Evolutionary conservation across 2,329 filamentous ascomycete species (phyloP).

Genomic region (Penicillium sp.): DNA sequence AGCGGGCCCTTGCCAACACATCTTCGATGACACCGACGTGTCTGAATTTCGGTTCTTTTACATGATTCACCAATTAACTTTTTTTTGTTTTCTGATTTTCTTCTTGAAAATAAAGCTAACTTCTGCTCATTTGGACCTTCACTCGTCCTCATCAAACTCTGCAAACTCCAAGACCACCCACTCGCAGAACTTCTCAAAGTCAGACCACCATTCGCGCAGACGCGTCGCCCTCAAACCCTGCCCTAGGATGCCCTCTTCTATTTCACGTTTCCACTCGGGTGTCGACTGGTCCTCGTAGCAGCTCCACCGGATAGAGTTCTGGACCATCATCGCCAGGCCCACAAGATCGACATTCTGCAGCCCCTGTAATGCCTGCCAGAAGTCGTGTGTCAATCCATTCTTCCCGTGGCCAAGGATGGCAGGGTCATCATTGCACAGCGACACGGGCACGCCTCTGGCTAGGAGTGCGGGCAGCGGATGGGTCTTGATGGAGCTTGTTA

Average conservation of each 20-base stretch:
- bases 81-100: too few species aligned
- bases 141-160: constrained; percentile 46
- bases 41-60: neutral
- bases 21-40: neutral
- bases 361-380: constrained; percentile 87
- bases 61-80: neutral
- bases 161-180: constrained; percentile 80
- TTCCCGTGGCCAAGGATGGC: constrained; percentile 79
- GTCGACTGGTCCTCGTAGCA: constrained; percentile 74
- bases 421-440: constrained; percentile 86
- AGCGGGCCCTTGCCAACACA: constrained; percentile 2
- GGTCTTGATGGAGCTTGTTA: constrained; percentile 69
- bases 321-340: constrained; percentile 77
- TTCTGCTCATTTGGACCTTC: neutral
- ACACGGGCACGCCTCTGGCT: constrained; percentile 75
- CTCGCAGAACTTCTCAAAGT: constrained; percentile 86
- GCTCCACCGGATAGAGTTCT: constrained; percentile 89
- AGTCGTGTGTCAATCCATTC: constrained; percentile 83
- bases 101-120: neutral
- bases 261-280: constrained; percentile 66
- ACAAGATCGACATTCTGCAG: constrained; percentile 88
- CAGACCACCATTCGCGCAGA: constrained; percentile 70
- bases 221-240: constrained; percentile 64
- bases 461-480: constrained; percentile 81
- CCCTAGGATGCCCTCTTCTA: constrained; percentile 70